Evolutionary conservation across 257 asterid species (phyloP), one percentile per base, ranked within the genome.

Genomic region (Ajuga chamaepitys): DNA sequence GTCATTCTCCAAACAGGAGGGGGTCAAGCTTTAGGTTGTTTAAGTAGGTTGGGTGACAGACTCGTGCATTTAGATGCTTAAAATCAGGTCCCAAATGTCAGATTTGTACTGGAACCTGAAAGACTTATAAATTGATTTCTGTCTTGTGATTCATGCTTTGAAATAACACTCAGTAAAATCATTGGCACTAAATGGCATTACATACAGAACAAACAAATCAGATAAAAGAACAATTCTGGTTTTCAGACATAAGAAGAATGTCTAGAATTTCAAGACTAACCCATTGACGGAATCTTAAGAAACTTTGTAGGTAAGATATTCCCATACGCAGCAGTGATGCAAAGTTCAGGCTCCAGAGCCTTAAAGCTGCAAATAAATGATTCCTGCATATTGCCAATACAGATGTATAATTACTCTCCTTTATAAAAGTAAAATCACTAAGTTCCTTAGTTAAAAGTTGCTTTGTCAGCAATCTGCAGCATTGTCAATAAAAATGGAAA

Each of bases 281-380:
- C 99, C 83, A 82, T 74, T 10, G 95, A 71, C 5, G 99, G 97
- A 74, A 89, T 80, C 56, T 89, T 80, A 51, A 89, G 95, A 79
- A 93, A 89, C 65, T 82, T 87, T 50, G 82, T 85, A 8, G 99
- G 96, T 62, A 93, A 74, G 58, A 93, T 93, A 78, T 89, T 93
- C 75, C 99, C 99, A 59, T 93, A 93, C 26, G 99, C 99, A 64
- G 97, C 97, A 68, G 96, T 93, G 71, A 93, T 79, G 77, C 97
- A 93, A 74, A 93, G 95, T 62, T 87, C 94, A 47, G 99, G 96
- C 73, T 87, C 94, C 86, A 93, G 76, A 65, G 85, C 85, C 72
- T 75, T 76, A 24, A 93, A 82, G 59, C 75, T 66, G 44, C 67
- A 66, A 52, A 93, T 83, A 77, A 93, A 93, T 4, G 85, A 53